These are phyloP conservation scores for Coemansia sp. DNA, from an alignment of 192 early-diverging fungal species.

Conservation along the genomic window DNA sequence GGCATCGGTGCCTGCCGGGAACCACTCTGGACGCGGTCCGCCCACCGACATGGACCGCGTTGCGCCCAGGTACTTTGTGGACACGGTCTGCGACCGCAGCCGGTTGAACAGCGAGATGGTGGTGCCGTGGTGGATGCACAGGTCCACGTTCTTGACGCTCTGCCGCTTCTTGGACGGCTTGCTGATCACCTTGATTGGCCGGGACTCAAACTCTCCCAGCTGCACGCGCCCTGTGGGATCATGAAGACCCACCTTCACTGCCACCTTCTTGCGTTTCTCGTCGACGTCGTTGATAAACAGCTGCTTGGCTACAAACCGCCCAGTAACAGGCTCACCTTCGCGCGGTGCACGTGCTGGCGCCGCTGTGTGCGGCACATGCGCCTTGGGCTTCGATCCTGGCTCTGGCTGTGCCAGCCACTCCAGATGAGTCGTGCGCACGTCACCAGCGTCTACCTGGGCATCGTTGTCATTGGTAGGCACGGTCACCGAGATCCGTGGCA, in stretches of 20 bases:
- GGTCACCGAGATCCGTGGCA: slow-evolving; percentile 47
- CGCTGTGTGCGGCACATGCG: slow-evolving; percentile 34
- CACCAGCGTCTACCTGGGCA: not conserved
- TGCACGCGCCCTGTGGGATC: slow-evolving; percentile 58
- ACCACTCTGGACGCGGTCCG: slow-evolving; percentile 54
- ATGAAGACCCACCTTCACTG: slow-evolving; percentile 70
- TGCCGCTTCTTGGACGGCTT: slow-evolving; percentile 91
- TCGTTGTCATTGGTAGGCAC: slow-evolving; percentile 36
- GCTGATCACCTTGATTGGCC: slow-evolving; percentile 84
- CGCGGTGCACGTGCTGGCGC: slow-evolving; percentile 29
- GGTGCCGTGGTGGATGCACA: slow-evolving; percentile 83
- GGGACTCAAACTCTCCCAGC: slow-evolving; percentile 69
- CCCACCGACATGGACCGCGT: slow-evolving; percentile 50
- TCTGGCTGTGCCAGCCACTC: slow-evolving; percentile 50
- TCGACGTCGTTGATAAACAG: slow-evolving; percentile 84
- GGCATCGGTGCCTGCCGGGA: slow-evolving; percentile 26
- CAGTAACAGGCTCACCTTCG: slow-evolving; percentile 57
- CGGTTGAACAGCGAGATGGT: slow-evolving; percentile 88
- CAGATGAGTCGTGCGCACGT: slow-evolving; percentile 31
- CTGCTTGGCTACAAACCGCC: slow-evolving; percentile 77
- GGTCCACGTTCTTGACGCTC: slow-evolving; percentile 76
- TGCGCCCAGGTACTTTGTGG: slow-evolving; percentile 78
- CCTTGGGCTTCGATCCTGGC: slow-evolving; percentile 44
- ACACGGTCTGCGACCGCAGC: slow-evolving; percentile 84
- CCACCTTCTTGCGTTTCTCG: slow-evolving; percentile 76